A percentile compares a stretch with the other conserved stretches of the same genome.
phyloP scores from a whole-genome alignment of 169 alveolate genomes.

The Plasmodium gonderi region DNA sequence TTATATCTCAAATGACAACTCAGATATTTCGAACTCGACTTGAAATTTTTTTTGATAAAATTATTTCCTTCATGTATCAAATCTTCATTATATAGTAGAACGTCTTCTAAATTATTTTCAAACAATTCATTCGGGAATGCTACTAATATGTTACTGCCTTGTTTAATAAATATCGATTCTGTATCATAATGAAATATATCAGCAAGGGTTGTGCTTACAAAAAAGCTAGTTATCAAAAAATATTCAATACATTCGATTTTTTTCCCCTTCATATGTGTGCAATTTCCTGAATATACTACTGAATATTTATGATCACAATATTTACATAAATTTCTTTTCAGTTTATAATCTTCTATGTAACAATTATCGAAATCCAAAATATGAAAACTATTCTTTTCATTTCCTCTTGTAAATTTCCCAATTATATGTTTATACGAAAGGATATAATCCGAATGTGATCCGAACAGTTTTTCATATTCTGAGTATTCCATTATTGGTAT shows the following conservation, averaged over 20 bases:
- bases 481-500: conserved; percentile 61
- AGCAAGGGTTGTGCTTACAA: neutral
- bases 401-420: neutral
- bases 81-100: conserved; percentile 38
- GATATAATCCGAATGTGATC: conserved; percentile 10
- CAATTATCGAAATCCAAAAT: conserved; percentile 14
- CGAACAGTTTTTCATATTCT: conserved; percentile 19
- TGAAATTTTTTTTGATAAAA: conserved; percentile 15
- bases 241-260: conserved; percentile 10
- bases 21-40: conserved; percentile 17
- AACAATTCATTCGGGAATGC: conserved; percentile 61
- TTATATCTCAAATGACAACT: conserved; percentile 60
- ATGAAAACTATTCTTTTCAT: neutral
- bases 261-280: conserved; percentile 49
- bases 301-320: conserved; percentile 55
- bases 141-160: conserved; percentile 39
- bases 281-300: conserved; percentile 59
- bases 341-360: neutral
- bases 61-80: conserved; percentile 35
- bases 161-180: conserved; percentile 30
- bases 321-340: neutral
- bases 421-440: conserved; percentile 10
- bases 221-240: conserved; percentile 26
- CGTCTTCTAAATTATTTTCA: conserved; percentile 57
- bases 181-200: conserved; percentile 14